Conservation (phyloP, 805 yeast genomes). For the Candida chilensis region DNA sequence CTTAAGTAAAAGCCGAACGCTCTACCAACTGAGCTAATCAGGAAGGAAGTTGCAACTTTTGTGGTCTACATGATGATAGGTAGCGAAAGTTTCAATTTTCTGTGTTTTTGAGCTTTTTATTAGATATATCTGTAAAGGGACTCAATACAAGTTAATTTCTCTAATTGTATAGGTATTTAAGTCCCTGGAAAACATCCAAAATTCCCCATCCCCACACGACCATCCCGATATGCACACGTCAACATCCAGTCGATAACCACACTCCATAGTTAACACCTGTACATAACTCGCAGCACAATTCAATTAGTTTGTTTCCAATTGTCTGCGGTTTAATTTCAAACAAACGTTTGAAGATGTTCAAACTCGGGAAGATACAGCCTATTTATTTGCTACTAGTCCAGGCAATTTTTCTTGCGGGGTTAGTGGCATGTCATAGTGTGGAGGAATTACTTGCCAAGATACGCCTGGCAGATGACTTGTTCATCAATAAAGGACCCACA, state of each 20-base stretch:
- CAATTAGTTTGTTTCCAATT: neutral
- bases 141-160: too few relatives aligned
- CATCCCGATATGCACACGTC: neutral
- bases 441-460: neutral
- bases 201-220: neutral
- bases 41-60: neutral
- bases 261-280: too few relatives aligned
- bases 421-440: neutral
- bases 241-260: too few relatives aligned
- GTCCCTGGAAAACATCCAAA: neutral
- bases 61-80: neutral
- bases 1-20: too few relatives aligned
- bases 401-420: neutral
- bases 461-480: slow-evolving; percentile 3
- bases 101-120: neutral
- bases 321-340: neutral
- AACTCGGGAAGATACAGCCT: too few relatives aligned
- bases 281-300: neutral
- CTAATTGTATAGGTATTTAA: neutral
- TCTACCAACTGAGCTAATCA: too few relatives aligned
- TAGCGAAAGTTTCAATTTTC: neutral
- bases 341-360: too few relatives aligned
- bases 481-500: slow-evolving; percentile 20
- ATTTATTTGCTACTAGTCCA: too few relatives aligned
- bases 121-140: neutral